Evolutionary conservation across 2,329 filamentous ascomycete species (phyloP).

Genomic region (Claviceps fusiformis): DNA sequence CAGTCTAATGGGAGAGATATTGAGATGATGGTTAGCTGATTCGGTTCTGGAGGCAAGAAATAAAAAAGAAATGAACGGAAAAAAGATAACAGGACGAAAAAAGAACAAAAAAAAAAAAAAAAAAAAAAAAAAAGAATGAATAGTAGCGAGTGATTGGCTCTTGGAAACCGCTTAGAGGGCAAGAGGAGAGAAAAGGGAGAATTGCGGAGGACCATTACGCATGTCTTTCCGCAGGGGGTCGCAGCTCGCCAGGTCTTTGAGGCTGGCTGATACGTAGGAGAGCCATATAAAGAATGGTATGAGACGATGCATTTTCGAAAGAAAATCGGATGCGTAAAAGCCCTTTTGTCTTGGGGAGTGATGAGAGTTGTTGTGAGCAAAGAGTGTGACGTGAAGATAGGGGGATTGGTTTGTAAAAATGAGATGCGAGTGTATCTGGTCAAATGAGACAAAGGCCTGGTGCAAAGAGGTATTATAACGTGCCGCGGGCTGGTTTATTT

Average conservation of each 20-base stretch:
- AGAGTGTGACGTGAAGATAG: not conserved
- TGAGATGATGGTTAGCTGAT: not conserved
- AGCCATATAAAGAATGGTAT: not conserved
- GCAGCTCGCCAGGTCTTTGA: slow-evolving; percentile 12
- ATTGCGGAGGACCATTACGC: slow-evolving; percentile 8
- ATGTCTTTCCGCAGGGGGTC: slow-evolving; percentile 14
- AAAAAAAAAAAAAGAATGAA: not conserved
- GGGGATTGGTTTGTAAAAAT: not conserved
- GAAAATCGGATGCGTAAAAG: not conserved
- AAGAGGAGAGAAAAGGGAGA: not conserved
- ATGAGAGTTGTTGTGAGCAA: not conserved
- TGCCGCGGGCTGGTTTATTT: not conserved
- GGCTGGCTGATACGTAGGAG: slow-evolving; percentile 6
- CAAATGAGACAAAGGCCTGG: not conserved
- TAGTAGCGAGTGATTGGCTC: not conserved
- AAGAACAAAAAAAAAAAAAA: not conserved
- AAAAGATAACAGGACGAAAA: too few species aligned
- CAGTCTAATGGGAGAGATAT: slow-evolving; percentile 25
- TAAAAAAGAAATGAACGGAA: too few species aligned
- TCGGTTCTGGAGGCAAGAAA: too few species aligned
- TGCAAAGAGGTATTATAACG: not conserved
- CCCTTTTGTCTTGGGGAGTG: not conserved
- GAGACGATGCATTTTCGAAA: not conserved
- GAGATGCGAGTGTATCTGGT: too few species aligned
- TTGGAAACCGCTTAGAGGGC: not conserved